phyloP scores from a whole-genome alignment of 192 early-diverging fungal species.

The Backusella circina region DNA sequence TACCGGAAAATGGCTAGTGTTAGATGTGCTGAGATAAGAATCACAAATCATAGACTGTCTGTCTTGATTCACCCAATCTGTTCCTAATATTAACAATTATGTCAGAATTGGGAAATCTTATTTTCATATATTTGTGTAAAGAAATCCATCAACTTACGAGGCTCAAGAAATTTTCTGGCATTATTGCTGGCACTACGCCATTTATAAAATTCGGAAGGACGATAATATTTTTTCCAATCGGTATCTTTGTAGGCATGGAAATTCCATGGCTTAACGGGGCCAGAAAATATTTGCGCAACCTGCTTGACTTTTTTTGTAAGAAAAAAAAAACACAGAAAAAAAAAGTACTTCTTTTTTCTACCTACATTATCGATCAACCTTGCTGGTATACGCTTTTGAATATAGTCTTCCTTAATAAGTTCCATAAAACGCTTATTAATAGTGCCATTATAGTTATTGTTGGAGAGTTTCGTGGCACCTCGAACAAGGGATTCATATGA shows the following conservation, averaged over 20 bases:
- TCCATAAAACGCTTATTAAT: neutral
- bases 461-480: neutral
- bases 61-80: slow-evolving; percentile 9
- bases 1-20: slow-evolving; percentile 10
- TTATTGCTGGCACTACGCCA: neutral
- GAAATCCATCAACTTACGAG: neutral
- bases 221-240: slow-evolving; percentile 7
- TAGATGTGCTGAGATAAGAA: neutral
- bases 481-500: neutral
- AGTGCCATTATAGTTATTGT: neutral
- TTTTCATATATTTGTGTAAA: neutral
- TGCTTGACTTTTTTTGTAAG: neutral
- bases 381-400: neutral
- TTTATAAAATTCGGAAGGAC: slow-evolving; percentile 2
- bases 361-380: neutral
- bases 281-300: neutral
- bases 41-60: slow-evolving; percentile 14
- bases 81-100: neutral
- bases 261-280: slow-evolving; percentile 7
- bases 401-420: neutral
- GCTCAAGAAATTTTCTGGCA: neutral
- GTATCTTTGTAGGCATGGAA: neutral
- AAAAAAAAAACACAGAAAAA: neutral
- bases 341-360: neutral
- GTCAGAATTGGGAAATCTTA: neutral